phyloP scores from a whole-genome alignment of 169 alveolate species.

The Plasmodium billcollinsi region DNA sequence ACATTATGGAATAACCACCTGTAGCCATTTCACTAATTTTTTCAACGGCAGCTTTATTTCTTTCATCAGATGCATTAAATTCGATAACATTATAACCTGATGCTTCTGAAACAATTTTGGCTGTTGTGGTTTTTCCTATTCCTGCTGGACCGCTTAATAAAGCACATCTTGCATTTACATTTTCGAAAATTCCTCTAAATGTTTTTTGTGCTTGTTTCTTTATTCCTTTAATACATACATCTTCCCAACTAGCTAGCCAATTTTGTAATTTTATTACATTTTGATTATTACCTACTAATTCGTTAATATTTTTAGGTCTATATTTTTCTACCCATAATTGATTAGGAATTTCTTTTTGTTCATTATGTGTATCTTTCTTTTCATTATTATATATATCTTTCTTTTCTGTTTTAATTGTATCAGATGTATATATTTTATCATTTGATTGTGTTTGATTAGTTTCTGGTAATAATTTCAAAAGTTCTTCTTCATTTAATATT shows the following conservation, averaged over 20 bases:
- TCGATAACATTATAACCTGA: constrained; percentile 94
- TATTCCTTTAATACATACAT: constrained; percentile 90
- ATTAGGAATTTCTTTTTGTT: neutral
- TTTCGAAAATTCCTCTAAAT: constrained; percentile 71
- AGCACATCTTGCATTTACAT: constrained; percentile 94
- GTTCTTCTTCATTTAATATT: constrained; percentile 87
- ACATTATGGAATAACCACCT: constrained; percentile 83
- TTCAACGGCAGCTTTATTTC: constrained; percentile 95
- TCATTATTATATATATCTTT: neutral
- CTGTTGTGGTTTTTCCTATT: constrained; percentile 98
- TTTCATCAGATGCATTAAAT: constrained; percentile 97
- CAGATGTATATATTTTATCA: neutral
- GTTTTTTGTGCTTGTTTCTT: constrained; percentile 81
- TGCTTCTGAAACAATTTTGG: constrained; percentile 91
- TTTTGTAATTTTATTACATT: constrained; percentile 88
- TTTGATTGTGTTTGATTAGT: constrained; percentile 2
- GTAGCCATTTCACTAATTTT: constrained; percentile 86
- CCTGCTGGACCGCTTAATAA: constrained; percentile 99
- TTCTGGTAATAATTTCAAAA: constrained; percentile 81
- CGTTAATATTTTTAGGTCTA: constrained; percentile 92
- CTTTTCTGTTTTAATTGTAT: neutral
- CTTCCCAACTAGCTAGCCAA: constrained; percentile 97
- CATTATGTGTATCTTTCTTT: neutral
- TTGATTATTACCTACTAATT: constrained; percentile 94
- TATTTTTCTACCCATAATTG: constrained; percentile 95